Evolutionary conservation across 2,329 filamentous ascomycete species (phyloP).

Genomic region (Tolypocladium endophyticum): DNA sequence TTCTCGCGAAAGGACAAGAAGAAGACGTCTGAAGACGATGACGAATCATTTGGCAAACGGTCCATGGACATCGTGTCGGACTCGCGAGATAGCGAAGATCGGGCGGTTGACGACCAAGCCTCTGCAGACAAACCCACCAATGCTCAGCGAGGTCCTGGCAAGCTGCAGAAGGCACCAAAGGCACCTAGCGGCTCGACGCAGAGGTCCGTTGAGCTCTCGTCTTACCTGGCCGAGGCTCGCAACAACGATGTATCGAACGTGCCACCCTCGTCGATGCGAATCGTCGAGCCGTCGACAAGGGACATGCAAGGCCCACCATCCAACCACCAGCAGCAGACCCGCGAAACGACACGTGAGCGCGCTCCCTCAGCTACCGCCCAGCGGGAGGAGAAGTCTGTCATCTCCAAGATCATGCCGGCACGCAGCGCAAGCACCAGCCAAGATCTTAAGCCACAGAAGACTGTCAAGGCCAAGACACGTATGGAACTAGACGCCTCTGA

Average conservation of each 20-base stretch:
- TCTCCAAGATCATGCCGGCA: slow-evolving; percentile 9
- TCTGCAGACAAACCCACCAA: slow-evolving; percentile 31
- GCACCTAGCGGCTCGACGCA: slow-evolving; percentile 15
- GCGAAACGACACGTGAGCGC: slow-evolving; percentile 18
- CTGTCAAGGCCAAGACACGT: slow-evolving; percentile 41
- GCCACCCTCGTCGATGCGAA: slow-evolving; percentile 46
- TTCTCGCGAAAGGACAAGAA: slow-evolving; percentile 55
- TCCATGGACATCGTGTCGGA: slow-evolving; percentile 45
- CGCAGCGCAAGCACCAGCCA: slow-evolving; percentile 22
- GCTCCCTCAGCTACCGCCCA: slow-evolving; percentile 22
- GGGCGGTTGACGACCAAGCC: slow-evolving; percentile 29
- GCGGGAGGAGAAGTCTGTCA: slow-evolving; percentile 25
- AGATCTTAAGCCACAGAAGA: slow-evolving; percentile 43
- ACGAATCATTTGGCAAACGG: slow-evolving; percentile 50
- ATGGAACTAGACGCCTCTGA: slow-evolving; percentile 64
- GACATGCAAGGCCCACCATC: slow-evolving; percentile 28
- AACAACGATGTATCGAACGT: slow-evolving; percentile 44
- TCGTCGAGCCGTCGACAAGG: slow-evolving; percentile 43
- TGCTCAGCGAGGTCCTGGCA: slow-evolving; percentile 50
- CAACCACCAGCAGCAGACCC: slow-evolving; percentile 13
- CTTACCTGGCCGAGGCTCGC: slow-evolving; percentile 31
- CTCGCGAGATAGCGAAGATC: slow-evolving; percentile 32
- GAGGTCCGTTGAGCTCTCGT: slow-evolving; percentile 28
- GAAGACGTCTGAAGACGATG: slow-evolving; percentile 44
- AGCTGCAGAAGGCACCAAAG: slow-evolving; percentile 58